Percentiles rank a stretch among this genome's conserved stretches.
These are phyloP conservation scores for Mucor velutinosus DNA, from an alignment of 371 early-diverging fungal genomes.

Conservation along the genomic window DNA sequence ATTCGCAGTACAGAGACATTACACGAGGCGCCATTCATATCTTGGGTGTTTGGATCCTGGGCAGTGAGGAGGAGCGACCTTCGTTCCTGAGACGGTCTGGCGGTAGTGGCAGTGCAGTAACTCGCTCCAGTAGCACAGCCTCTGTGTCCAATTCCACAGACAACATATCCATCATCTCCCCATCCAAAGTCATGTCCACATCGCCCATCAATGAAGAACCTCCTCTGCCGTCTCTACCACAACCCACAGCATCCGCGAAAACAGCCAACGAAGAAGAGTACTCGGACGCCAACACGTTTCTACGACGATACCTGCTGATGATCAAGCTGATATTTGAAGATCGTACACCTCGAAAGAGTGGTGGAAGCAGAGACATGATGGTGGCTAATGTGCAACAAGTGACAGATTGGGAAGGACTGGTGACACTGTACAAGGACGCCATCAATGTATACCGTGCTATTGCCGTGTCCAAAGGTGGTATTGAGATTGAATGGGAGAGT, in stretches of 20 bases:
- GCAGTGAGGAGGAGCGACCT: constrained; percentile 70
- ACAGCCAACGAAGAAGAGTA: constrained; percentile 13
- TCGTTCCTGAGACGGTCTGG: constrained; percentile 58
- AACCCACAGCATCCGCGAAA: not conserved
- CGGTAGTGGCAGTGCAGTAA: constrained; percentile 30
- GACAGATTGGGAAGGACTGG: constrained; percentile 56
- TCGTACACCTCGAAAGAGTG: constrained; percentile 4
- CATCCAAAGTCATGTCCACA: constrained; percentile 2
- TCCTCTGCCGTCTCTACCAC: constrained; percentile 3
- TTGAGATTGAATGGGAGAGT: constrained; percentile 64
- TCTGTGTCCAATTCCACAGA: constrained; percentile 29
- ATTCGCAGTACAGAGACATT: constrained; percentile 63
- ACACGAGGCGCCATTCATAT: constrained; percentile 71
- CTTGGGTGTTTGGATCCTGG: constrained; percentile 72
- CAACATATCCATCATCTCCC: constrained; percentile 1
- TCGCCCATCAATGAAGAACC: constrained; percentile 15
- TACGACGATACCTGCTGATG: constrained; percentile 62
- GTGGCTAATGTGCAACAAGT: constrained; percentile 25
- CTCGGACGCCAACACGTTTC: constrained; percentile 57
- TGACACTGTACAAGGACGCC: constrained; percentile 58
- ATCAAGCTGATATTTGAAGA: constrained; percentile 57
- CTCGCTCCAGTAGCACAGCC: constrained; percentile 39
- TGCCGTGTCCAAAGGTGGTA: constrained; percentile 54
- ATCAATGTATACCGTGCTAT: constrained; percentile 66
- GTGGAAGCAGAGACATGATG: constrained; percentile 8